Conservation (phyloP, 176 grass and related monocot genomes). For the Oryza meyeriana region DNA sequence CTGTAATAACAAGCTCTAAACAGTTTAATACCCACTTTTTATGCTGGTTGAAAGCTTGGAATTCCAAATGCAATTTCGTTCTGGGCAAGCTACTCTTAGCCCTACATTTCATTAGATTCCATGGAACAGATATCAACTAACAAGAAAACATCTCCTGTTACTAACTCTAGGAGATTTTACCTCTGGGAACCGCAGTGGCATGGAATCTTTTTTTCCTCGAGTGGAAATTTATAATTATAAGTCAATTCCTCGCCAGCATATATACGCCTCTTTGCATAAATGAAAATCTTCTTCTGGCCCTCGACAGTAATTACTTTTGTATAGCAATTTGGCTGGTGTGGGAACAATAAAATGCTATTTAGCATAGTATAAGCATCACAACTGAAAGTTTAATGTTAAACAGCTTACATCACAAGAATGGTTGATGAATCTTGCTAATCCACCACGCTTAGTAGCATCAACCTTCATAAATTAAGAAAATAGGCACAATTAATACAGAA, state of each 20-base stretch:
- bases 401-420: slow-evolving; percentile 88
- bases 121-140: slow-evolving; percentile 1
- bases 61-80: not conserved
- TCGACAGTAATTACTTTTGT: slow-evolving; percentile 95
- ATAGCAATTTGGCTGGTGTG: slow-evolving; percentile 88
- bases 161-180: slow-evolving; percentile 38
- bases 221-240: slow-evolving; percentile 98
- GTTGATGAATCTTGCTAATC: slow-evolving; percentile 97
- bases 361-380: slow-evolving; percentile 21
- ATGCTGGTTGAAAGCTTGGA: not conserved
- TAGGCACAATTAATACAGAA: not conserved
- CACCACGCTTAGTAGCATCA: slow-evolving; percentile 94
- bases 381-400: slow-evolving; percentile 25
- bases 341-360: slow-evolving; percentile 5
- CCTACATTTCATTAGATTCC: not conserved
- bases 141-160: slow-evolving; percentile 4
- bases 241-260: slow-evolving; percentile 88
- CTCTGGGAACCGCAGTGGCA: slow-evolving; percentile 92
- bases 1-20: not conserved
- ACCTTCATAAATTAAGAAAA: slow-evolving; percentile 59
- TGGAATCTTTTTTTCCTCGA: slow-evolving; percentile 94
- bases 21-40: not conserved
- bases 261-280: slow-evolving; percentile 94
- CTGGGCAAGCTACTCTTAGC: not conserved
- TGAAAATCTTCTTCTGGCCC: slow-evolving; percentile 98